These are phyloP conservation scores for Ensete ventricosum DNA, from an alignment of 176 grass and related monocot species.

Conservation along the genomic window DNA sequence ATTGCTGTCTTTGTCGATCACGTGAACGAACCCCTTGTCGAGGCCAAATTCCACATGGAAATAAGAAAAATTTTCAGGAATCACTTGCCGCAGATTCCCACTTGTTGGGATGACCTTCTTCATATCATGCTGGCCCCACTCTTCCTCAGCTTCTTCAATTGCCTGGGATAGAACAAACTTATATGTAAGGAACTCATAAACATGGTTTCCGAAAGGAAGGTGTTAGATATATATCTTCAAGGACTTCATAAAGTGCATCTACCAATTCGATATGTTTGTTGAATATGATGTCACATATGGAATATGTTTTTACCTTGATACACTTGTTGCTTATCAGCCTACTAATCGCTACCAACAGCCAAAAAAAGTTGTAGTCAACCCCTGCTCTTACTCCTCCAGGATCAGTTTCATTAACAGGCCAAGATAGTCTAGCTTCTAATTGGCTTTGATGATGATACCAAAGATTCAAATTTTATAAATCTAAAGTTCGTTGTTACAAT, in stretches of 20 bases:
- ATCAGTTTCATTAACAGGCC: too few relatives aligned
- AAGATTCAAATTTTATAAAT: too few relatives aligned
- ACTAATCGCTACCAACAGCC: too few relatives aligned
- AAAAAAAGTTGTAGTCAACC: too few relatives aligned
- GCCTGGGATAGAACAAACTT: slow-evolving; percentile 35
- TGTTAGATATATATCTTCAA: background rate
- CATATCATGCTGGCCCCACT: slow-evolving; percentile 83
- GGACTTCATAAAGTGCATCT: background rate
- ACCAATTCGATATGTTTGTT: too few relatives aligned
- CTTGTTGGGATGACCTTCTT: slow-evolving; percentile 85
- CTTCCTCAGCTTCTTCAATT: slow-evolving; percentile 87
- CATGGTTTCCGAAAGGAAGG: background rate
- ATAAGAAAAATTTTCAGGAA: slow-evolving; percentile 85
- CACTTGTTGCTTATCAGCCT: too few relatives aligned
- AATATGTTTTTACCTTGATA: too few relatives aligned
- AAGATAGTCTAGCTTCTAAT: too few relatives aligned
- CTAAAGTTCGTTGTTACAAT: too few relatives aligned
- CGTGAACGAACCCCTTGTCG: slow-evolving; percentile 76
- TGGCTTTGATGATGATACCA: too few relatives aligned
- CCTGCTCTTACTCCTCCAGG: too few relatives aligned
- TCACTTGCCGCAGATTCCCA: slow-evolving; percentile 62
- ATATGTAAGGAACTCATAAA: background rate
- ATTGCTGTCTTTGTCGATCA: slow-evolving; percentile 85
- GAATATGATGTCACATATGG: too few relatives aligned
- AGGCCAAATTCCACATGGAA: slow-evolving; percentile 90